phyloP scores from a whole-genome alignment of 1,139 yeast genomes.

The Blastobotrys raffinosifermentans region DNA sequence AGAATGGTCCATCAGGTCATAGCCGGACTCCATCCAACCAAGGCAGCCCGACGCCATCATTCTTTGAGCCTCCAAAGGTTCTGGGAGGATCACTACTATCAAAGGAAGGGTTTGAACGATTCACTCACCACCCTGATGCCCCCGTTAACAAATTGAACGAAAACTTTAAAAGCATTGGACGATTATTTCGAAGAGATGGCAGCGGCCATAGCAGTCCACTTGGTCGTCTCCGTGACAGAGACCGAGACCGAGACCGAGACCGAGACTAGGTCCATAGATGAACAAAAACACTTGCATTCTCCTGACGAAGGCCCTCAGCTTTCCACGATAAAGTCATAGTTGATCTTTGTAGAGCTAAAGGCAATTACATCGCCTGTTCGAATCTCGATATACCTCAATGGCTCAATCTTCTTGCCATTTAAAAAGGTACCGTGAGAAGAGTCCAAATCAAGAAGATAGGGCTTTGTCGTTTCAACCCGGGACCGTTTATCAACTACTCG shows the following conservation, averaged over 20 bases:
- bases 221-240: conserved; percentile 11
- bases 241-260: too few relatives aligned
- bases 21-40: not conserved
- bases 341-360: conserved; percentile 39
- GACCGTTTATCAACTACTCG: conserved; percentile 15
- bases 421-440: conserved; percentile 50
- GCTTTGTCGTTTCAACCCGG: conserved; percentile 28
- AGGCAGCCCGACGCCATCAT: not conserved
- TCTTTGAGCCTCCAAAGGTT: conserved; percentile 13
- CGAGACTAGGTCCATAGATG: too few relatives aligned
- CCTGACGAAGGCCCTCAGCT: too few relatives aligned
- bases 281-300: too few relatives aligned
- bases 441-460: conserved; percentile 48
- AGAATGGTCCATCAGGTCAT: conserved; percentile 3
- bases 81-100: conserved; percentile 27
- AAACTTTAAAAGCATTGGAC: conserved; percentile 52
- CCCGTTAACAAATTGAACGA: conserved; percentile 52
- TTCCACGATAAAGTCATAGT: conserved; percentile 27
- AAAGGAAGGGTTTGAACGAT: conserved; percentile 50
- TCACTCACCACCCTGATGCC: conserved; percentile 45
- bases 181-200: conserved; percentile 49
- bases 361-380: conserved; percentile 42
- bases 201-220: conserved; percentile 14
- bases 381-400: conserved; percentile 44
- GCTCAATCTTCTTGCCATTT: conserved; percentile 43